Evolutionary conservation across 495 filamentous ascomycete genomes (phyloP).

Genomic region (Neurospora sp.): DNA sequence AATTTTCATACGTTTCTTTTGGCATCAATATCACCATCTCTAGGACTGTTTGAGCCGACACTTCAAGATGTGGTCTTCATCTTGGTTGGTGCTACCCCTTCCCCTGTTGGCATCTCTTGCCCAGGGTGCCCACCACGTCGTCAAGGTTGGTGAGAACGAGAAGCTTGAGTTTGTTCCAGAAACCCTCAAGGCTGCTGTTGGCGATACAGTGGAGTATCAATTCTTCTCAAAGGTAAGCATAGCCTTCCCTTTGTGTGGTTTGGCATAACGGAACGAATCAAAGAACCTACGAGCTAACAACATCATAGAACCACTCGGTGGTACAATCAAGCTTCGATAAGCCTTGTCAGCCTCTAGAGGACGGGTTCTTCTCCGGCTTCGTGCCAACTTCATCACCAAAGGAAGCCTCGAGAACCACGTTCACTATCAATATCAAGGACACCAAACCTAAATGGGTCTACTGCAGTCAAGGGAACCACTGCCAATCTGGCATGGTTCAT

Average conservation of each 20-base stretch:
- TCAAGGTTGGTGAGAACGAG: slow-evolving; percentile 29
- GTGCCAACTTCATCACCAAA: slow-evolving; percentile 25
- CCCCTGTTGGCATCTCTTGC: slow-evolving; percentile 19
- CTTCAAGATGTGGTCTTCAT: slow-evolving; percentile 20
- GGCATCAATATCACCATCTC: background rate
- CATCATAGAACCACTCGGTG: slow-evolving; percentile 47
- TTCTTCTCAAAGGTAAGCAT: slow-evolving; percentile 44
- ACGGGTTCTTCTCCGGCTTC: slow-evolving; percentile 43
- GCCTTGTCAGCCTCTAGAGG: slow-evolving; percentile 45
- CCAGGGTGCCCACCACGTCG: slow-evolving; percentile 20
- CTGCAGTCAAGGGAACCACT: slow-evolving; percentile 39
- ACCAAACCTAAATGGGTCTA: slow-evolving; percentile 53
- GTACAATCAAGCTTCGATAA: slow-evolving; percentile 46
- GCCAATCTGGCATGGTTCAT: slow-evolving; percentile 33
- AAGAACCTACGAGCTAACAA: background rate
- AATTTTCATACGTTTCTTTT: background rate
- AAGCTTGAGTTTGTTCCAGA: slow-evolving; percentile 28
- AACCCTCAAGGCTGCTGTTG: slow-evolving; percentile 19
- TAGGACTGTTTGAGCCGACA: background rate
- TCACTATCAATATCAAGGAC: slow-evolving; percentile 44
- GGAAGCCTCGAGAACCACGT: slow-evolving; percentile 31
- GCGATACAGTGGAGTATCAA: slow-evolving; percentile 47
- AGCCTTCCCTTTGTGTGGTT: background rate
- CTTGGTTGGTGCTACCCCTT: slow-evolving; percentile 15
- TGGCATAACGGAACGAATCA: background rate